These are phyloP conservation scores for Trichosporon ovoides DNA, from an alignment of 1,284 basidiomycete species.

Conservation along the genomic window DNA sequence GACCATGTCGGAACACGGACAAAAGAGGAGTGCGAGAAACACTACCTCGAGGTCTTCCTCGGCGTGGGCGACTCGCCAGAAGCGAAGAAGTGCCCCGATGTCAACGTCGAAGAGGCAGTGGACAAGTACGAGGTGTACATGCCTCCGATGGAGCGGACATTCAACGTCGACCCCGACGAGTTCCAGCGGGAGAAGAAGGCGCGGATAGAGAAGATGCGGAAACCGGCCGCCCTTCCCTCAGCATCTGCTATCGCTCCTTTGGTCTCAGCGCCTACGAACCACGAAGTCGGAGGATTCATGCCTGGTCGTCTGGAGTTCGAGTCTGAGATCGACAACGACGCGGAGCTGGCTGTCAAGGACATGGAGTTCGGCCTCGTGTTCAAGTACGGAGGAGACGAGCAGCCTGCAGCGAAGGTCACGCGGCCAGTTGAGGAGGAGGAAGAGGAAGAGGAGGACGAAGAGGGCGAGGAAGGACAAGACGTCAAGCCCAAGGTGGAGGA, in stretches of 20 bases:
- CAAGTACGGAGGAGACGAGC: slow-evolving; percentile 75
- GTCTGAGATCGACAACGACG: slow-evolving; percentile 92
- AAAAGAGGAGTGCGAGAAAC: slow-evolving; percentile 87
- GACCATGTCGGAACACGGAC: slow-evolving; percentile 93
- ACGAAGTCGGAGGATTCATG: slow-evolving; percentile 89
- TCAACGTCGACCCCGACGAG: slow-evolving; percentile 68
- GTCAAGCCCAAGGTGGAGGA: slow-evolving; percentile 20
- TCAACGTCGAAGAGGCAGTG: slow-evolving; percentile 20
- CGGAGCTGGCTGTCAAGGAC: slow-evolving; percentile 91
- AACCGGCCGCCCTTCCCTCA: slow-evolving; percentile 47
- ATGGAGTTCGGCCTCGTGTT: slow-evolving; percentile 87
- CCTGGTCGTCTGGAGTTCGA: slow-evolving; percentile 97
- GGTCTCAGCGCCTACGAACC: slow-evolving; percentile 88
- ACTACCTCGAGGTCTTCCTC: slow-evolving; percentile 81
- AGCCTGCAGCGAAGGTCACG: slow-evolving; percentile 55
- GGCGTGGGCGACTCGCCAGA: slow-evolving; percentile 36
- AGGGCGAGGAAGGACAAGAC: slow-evolving; percentile 28
- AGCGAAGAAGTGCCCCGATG: slow-evolving; percentile 10
- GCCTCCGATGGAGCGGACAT: slow-evolving; percentile 64
- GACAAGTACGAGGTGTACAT: slow-evolving; percentile 46
- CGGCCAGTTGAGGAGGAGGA: slow-evolving; percentile 29
- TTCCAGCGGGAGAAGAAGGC: slow-evolving; percentile 83
- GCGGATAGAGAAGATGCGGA: slow-evolving; percentile 62
- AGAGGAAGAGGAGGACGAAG: slow-evolving; percentile 35
- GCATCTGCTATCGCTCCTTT: slow-evolving; percentile 59